Conservation (phyloP, 148 eudicot genomes). For the Rhododendron ovatum region DNA sequence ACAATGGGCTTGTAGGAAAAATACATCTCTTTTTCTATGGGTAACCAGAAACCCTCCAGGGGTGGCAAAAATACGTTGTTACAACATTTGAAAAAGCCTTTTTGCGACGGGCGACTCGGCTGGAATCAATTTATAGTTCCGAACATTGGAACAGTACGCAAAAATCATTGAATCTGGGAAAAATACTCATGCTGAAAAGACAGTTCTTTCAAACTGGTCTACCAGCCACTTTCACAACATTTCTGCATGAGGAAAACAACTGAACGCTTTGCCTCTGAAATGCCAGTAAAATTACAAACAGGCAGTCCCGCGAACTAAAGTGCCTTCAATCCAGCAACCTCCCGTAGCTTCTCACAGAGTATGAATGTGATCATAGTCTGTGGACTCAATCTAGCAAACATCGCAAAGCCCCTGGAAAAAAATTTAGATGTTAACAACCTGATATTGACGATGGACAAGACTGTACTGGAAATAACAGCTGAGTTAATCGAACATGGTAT, state of each 20-base stretch:
- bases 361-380: constrained; percentile 83
- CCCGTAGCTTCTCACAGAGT: constrained; percentile 82
- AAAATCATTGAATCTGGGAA: background rate
- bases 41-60: background rate
- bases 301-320: constrained; percentile 25
- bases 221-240: background rate
- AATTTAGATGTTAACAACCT: background rate
- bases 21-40: background rate
- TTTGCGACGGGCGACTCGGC: background rate
- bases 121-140: background rate
- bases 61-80: background rate
- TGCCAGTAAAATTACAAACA: background rate
- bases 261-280: background rate
- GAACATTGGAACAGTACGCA: background rate
- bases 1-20: background rate
- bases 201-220: background rate
- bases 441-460: background rate
- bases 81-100: background rate
- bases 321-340: constrained; percentile 68
- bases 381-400: constrained; percentile 85
- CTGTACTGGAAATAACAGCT: background rate
- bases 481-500: background rate
- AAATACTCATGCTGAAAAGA: background rate
- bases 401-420: constrained; percentile 63
- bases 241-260: background rate